A percentile compares a stretch with the other conserved stretches of the same genome.
These are phyloP conservation scores for Crucihimalaya himalaica DNA, from an alignment of 345 rosid species.

Conservation along the genomic window DNA sequence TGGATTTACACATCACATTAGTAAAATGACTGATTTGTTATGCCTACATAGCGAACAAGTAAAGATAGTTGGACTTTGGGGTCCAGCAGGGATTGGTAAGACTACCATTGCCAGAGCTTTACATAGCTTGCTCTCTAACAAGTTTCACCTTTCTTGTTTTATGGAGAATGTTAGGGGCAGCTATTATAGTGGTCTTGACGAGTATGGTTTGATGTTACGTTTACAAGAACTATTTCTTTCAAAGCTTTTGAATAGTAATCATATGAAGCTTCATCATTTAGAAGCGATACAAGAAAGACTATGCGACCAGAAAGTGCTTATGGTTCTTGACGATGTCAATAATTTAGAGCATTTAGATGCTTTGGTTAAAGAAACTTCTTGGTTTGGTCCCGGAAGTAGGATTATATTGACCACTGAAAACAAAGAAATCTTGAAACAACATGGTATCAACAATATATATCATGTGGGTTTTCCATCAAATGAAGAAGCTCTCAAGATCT, in stretches of 20 bases:
- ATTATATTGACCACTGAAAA: not conserved
- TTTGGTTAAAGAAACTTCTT: not conserved
- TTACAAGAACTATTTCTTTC: not conserved
- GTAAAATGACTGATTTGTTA: no score
- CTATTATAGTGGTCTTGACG: not conserved
- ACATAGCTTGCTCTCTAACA: not conserved
- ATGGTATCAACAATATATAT: not conserved
- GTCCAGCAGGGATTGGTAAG: not conserved
- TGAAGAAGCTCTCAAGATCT: not conserved
- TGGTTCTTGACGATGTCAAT: not conserved
- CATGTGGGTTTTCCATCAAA: not conserved
- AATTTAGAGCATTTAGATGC: not conserved
- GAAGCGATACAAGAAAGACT: not conserved
- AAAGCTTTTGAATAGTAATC: not conserved
- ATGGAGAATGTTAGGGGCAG: not conserved
- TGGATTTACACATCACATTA: no score
- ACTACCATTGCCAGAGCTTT: constrained; percentile 4
- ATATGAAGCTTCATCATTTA: not conserved
- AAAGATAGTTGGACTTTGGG: not conserved
- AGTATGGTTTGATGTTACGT: not conserved
- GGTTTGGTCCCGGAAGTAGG: constrained; percentile 10
- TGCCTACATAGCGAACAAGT: no score
- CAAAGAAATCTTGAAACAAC: not conserved
- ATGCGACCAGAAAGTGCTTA: not conserved
- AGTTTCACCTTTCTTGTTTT: constrained; percentile 4